phyloP scores from a whole-genome alignment of 2,329 filamentous ascomycete species.

The Fusarium napiforme region DNA sequence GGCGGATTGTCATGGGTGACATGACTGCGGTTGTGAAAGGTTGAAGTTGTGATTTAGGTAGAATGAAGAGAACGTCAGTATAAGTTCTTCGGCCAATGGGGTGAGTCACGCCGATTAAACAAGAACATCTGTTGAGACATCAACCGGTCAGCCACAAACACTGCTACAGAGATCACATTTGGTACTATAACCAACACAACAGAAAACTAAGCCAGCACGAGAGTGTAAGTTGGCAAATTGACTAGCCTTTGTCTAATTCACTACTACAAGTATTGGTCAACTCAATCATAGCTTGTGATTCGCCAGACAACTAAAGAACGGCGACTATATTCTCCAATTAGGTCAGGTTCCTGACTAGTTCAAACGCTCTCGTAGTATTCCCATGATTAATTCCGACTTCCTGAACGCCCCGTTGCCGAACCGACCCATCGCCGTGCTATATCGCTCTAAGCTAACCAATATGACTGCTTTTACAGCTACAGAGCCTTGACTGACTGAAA shows the following conservation, averaged over 20 bases:
- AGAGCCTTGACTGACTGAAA: constrained; percentile 73
- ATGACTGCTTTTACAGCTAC: constrained; percentile 44
- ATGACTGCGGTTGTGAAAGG: constrained; percentile 9
- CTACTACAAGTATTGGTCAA: background rate
- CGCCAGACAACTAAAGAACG: background rate
- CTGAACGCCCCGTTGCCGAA: constrained; percentile 21
- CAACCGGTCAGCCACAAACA: background rate
- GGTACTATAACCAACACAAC: background rate
- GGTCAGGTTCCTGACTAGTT: background rate
- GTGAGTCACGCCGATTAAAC: constrained; percentile 23
- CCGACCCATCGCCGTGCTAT: background rate
- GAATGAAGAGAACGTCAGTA: background rate
- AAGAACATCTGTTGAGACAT: background rate
- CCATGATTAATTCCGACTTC: constrained; percentile 9
- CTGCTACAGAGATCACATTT: background rate
- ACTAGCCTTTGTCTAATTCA: background rate
- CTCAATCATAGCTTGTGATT: constrained; percentile 5
- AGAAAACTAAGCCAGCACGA: background rate
- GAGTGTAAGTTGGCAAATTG: background rate
- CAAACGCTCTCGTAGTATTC: constrained; percentile 14
- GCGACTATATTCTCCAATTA: constrained; percentile 4
- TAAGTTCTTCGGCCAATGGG: background rate
- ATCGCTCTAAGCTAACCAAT: background rate
- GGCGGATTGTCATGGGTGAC: constrained; percentile 47
- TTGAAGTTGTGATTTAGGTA: background rate